Percentiles rank a stretch among this genome's conserved stretches.
Evolutionary conservation across 768 basidiomycete genomes (phyloP).

Genomic region (Tephrocybe rancida): DNA sequence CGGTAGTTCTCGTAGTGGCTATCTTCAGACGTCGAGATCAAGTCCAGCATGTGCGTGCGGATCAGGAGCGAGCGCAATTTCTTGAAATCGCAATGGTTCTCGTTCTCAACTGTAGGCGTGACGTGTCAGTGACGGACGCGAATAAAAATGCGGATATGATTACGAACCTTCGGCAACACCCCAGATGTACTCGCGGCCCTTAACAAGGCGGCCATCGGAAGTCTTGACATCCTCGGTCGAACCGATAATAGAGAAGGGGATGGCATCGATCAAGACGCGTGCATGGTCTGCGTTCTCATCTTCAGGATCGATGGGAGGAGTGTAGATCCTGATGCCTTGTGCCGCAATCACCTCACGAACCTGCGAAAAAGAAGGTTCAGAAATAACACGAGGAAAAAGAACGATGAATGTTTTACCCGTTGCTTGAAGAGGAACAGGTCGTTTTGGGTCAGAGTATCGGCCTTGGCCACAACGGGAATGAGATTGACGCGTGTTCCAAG

Average conservation of each 20-base stretch:
- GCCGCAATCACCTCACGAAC: conserved; percentile 88
- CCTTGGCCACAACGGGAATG: conserved; percentile 97
- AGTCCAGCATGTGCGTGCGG: conserved; percentile 97
- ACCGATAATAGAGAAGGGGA: conserved; percentile 99
- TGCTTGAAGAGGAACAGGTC: conserved; percentile 93
- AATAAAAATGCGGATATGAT: not conserved
- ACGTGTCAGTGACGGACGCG: not conserved
- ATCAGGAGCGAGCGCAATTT: conserved; percentile 95
- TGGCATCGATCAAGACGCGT: conserved; percentile 82
- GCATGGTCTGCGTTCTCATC: conserved; percentile 89
- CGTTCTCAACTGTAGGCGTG: conserved; percentile 82
- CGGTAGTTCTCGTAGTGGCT: conserved; percentile 97
- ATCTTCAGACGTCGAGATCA: conserved; percentile 96
- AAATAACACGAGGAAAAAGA: conserved; percentile 6
- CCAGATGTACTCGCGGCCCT: conserved; percentile 98
- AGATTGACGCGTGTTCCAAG: conserved; percentile 97
- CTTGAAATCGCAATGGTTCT: conserved; percentile 99
- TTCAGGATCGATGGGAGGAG: conserved; percentile 89
- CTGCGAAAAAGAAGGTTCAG: conserved; percentile 35
- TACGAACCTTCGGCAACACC: conserved; percentile 95
- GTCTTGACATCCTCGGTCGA: conserved; percentile 94
- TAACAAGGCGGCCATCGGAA: conserved; percentile 87
- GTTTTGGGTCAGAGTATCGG: conserved; percentile 94
- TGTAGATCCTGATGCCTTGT: conserved; percentile 94
- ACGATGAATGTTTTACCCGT: conserved; percentile 57